Percentiles rank a stretch among this genome's conserved stretches.
These are phyloP conservation scores for Xylariaceae sp. DNA, from an alignment of 2,329 filamentous ascomycete genomes.

Conservation along the genomic window DNA sequence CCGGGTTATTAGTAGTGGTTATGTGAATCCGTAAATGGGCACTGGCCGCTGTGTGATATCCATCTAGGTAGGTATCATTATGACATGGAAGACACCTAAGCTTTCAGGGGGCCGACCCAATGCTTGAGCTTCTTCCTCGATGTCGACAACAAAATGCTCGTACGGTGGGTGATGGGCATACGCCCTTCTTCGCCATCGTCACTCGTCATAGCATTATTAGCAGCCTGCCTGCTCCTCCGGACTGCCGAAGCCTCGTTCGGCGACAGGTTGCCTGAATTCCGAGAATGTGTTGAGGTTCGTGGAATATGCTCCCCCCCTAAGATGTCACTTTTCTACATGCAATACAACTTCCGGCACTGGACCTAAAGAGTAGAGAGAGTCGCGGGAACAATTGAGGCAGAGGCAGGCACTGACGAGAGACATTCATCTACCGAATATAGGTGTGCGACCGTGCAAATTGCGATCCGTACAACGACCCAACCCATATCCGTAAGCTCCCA, in stretches of 20 bases:
- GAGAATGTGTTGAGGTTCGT: conserved; percentile 74
- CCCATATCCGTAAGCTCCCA: conserved; percentile 61
- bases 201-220: conserved; percentile 33
- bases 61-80: too few species aligned
- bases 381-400: background rate
- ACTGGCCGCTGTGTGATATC: too few species aligned
- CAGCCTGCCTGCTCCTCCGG: conserved; percentile 34
- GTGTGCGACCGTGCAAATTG: conserved; percentile 80
- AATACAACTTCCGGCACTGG: background rate
- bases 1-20: too few species aligned
- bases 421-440: conserved; percentile 40
- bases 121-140: background rate
- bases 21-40: too few species aligned
- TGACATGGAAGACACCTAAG: too few species aligned
- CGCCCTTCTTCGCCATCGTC: conserved; percentile 14
- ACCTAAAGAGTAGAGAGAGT: background rate
- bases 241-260: conserved; percentile 67
- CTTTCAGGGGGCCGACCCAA: too few species aligned
- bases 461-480: conserved; percentile 50
- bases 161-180: conserved; percentile 17
- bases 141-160: conserved; percentile 23
- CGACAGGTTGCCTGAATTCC: conserved; percentile 82
- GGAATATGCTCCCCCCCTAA: background rate
- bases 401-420: background rate
- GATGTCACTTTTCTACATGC: background rate